Evolutionary conservation across 208 protist species (phyloP).

Genomic region (Trypanosoma avium): DNA sequence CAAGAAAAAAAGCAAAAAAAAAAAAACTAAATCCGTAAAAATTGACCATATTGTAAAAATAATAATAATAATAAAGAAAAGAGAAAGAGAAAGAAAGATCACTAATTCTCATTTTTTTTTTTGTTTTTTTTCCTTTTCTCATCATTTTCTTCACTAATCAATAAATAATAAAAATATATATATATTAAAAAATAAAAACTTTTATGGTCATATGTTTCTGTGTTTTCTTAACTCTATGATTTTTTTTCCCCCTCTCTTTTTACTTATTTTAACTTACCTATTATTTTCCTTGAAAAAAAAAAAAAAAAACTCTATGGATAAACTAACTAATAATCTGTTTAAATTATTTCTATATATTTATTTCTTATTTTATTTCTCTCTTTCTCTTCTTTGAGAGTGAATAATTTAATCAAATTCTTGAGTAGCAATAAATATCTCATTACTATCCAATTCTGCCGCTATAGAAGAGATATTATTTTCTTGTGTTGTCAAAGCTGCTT

Average conservation of each 20-base stretch:
- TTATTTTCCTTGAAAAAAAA: too few relatives aligned
- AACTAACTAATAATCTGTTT: not conserved
- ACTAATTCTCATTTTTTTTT: not conserved
- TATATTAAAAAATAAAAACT: constrained; percentile 6
- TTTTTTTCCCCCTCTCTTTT: not conserved
- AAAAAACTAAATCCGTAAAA: constrained; percentile 5
- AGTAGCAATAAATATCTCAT: constrained; percentile 82
- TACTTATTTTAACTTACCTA: too few relatives aligned
- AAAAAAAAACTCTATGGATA: constrained; percentile 4
- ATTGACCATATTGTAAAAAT: constrained; percentile 2
- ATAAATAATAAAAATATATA: constrained; percentile 13
- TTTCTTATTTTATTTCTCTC: not conserved
- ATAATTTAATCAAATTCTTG: constrained; percentile 67
- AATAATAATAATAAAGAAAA: not conserved
- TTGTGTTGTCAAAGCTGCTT: not conserved
- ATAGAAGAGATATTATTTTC: constrained; percentile 33
- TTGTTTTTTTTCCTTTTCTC: not conserved
- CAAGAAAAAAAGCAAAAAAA: constrained; percentile 9
- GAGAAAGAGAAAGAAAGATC: not conserved
- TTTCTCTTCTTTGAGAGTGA: not conserved
- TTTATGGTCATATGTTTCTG: too few relatives aligned
- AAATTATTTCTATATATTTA: not conserved
- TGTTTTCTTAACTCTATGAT: not conserved
- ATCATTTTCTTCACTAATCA: not conserved
- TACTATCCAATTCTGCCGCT: constrained; percentile 38